Evolutionary conservation across 257 asterid species (phyloP), one percentile per base, ranked within the genome.

Genomic region (Leonotis leonurus): DNA sequence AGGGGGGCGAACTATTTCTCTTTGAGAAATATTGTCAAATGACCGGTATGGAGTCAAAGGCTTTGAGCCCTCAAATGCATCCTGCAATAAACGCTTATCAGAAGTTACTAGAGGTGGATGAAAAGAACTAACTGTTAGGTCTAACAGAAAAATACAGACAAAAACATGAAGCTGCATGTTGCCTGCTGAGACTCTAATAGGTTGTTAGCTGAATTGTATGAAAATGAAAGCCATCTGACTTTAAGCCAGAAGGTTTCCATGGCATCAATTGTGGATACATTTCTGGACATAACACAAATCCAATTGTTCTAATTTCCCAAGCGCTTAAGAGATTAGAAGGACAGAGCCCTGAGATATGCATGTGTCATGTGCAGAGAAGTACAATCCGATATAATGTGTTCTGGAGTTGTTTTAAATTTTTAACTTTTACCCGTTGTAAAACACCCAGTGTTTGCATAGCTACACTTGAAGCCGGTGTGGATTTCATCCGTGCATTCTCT

Each of bases 41-140:
- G 96, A 85, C 71, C 90, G 71, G 73, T 61, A 79, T 64, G 94
- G 84, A 17, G 85, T 80, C 77, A 86, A 39, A 17, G 93, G 80
- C 71, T 72, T 87, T 43, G 80, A 82, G 60, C 79, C 81, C 54
- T 79, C 89, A 59, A 32, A 64, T 18, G 72, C 33, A 65, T 81
- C 90, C 96, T 91, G 91, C 75, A 68, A 62, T 12, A 33, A 12
- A 35, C 8, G 24, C 45, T 17, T 40, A 14, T 62, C 67, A 43
- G 24, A 16, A 17, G 20, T 30, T 68, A 48, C 16, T 32, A 33
- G 27, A 37, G 40, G 49, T 32, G 40, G 21, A 29, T 14, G 18
- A 46, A 8, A 25, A 35, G 45, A 39, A 21, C 44, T 17, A 39
- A 21, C 44, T 17, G 36, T 20, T 33, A 25, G 48, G 13, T 40